Evolutionary conservation across 2,329 filamentous ascomycete species (phyloP).

Genomic region (Thelonectria blattea): DNA sequence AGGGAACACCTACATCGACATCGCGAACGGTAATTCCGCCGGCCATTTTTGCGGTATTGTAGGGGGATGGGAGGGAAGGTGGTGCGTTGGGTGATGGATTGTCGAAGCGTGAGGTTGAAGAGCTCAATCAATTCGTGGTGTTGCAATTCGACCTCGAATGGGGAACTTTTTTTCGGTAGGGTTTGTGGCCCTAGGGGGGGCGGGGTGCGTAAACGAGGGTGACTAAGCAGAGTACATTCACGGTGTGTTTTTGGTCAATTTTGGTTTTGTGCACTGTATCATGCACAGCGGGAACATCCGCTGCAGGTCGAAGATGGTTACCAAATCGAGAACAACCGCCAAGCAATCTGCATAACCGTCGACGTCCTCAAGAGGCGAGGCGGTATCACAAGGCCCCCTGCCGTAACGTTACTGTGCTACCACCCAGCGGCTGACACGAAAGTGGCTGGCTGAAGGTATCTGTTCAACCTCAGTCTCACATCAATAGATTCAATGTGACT

Average conservation of each 20-base stretch:
- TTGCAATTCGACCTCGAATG: slow-evolving; percentile 27
- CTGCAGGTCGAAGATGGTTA: not conserved
- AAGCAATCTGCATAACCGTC: not conserved
- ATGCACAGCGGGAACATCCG: not conserved
- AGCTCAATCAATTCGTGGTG: slow-evolving; percentile 28
- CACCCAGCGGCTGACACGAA: not conserved
- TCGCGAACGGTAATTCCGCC: slow-evolving; percentile 83
- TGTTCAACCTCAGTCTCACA: not conserved
- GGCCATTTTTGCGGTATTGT: slow-evolving; percentile 73
- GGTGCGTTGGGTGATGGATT: slow-evolving; percentile 43
- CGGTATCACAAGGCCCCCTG: not conserved
- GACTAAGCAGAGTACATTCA: slow-evolving; percentile 35
- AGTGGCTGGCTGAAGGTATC: not conserved
- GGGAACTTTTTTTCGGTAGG: slow-evolving; percentile 42
- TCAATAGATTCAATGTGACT: not conserved
- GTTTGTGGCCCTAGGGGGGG: slow-evolving; percentile 43
- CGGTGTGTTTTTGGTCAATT: not conserved
- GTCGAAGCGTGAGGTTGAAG: slow-evolving; percentile 38
- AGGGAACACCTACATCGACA: slow-evolving; percentile 73
- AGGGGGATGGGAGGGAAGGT: slow-evolving; percentile 35
- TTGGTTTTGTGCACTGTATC: slow-evolving; percentile 9
- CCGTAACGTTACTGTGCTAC: not conserved
- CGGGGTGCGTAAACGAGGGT: slow-evolving; percentile 18
- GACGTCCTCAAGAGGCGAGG: not conserved
- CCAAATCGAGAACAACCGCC: not conserved